phyloP scores from a whole-genome alignment of 2,329 filamentous ascomycete species.

The Xylariaceae sp. region DNA sequence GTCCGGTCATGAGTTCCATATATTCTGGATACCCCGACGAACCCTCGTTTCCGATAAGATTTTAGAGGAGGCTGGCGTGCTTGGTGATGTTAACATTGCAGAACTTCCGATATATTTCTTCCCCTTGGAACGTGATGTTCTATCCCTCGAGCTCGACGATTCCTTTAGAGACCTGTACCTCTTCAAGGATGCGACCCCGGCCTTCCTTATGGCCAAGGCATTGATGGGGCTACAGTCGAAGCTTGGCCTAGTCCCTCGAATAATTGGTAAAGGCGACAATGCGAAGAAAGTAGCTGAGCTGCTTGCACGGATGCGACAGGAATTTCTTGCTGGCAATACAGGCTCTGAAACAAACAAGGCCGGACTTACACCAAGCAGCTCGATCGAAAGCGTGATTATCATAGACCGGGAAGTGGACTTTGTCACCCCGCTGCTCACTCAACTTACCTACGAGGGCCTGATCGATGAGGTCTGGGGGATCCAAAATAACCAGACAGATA shows the following conservation, averaged over 20 bases:
- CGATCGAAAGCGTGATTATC: conserved; percentile 86
- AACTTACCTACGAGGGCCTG: conserved; percentile 93
- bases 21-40: conserved; percentile 92
- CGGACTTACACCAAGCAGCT: conserved; percentile 79
- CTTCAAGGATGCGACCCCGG: conserved; percentile 85
- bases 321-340: conserved; percentile 77
- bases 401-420: conserved; percentile 95
- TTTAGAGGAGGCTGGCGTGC: conserved; percentile 86
- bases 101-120: conserved; percentile 90
- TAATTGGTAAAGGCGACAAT: conserved; percentile 94
- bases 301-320: conserved; percentile 85
- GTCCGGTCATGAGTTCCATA: conserved; percentile 90
- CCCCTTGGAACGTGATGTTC: conserved; percentile 83
- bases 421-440: conserved; percentile 86
- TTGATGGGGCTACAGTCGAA: conserved; percentile 92
- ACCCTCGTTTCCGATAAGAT: conserved; percentile 89
- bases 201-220: conserved; percentile 83
- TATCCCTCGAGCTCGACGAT: conserved; percentile 87
- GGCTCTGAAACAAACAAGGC: conserved; percentile 58
- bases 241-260: conserved; percentile 89
- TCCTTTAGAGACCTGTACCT: conserved; percentile 86
- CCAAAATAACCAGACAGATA: conserved; percentile 86
- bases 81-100: conserved; percentile 86
- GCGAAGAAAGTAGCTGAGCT: conserved; percentile 85
- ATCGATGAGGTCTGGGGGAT: conserved; percentile 94